Evolutionary conservation across 108 stramenopile genomes (phyloP).

Genomic region (Hondaea fermentalgiana): DNA sequence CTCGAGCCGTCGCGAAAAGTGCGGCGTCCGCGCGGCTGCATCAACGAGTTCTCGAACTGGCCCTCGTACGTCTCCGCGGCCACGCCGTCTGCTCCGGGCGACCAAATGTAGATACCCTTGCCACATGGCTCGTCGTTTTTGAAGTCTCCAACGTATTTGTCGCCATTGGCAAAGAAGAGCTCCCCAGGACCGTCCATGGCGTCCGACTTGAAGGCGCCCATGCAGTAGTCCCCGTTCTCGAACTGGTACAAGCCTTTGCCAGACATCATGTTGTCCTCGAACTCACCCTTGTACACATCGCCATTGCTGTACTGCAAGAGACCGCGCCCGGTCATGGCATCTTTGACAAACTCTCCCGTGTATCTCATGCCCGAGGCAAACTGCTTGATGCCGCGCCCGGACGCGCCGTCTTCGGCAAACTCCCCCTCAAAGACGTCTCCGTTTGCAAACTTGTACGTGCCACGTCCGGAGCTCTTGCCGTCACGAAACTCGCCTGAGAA

Average conservation of each 20-base stretch:
- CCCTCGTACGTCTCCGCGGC: background rate
- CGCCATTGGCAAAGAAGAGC: background rate
- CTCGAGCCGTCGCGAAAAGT: background rate
- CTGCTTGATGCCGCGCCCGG: background rate
- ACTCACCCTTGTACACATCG: background rate
- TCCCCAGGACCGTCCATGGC: background rate
- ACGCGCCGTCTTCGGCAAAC: constrained; percentile 30
- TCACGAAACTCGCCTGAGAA: constrained; percentile 7
- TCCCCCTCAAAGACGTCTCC: constrained; percentile 38
- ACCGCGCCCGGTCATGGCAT: background rate
- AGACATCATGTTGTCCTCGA: background rate
- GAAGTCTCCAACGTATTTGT: background rate
- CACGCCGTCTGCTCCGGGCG: background rate
- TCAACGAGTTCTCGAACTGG: background rate
- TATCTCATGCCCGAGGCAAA: background rate
- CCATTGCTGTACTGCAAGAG: background rate
- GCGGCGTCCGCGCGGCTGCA: background rate
- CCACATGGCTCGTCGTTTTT: background rate
- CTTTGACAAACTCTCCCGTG: background rate
- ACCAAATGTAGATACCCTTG: background rate
- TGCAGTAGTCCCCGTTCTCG: constrained; percentile 3
- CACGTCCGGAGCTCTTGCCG: constrained; percentile 19
- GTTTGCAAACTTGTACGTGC: background rate
- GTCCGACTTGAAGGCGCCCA: background rate
- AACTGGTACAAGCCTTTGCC: constrained; percentile 8